Evolutionary conservation across 2,329 filamentous ascomycete species (phyloP), one percentile per base, ranked within the genome.

Genomic region (Colletotrichum paranaense): DNA sequence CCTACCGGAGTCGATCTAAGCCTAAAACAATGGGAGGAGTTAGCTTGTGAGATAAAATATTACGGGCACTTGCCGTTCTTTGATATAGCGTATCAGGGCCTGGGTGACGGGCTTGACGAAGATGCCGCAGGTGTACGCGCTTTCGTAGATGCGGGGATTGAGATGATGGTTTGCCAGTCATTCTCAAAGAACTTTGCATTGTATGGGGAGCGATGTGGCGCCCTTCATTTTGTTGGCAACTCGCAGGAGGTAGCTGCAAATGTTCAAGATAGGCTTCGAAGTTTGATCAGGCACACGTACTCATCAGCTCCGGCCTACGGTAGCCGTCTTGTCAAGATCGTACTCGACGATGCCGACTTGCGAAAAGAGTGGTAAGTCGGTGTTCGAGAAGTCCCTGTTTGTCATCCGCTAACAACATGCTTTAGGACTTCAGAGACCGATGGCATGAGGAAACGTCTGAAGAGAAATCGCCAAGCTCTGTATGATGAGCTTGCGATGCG

Each of bases 111-210:
- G 0, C 46, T 84, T 4, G 79, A 81, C 0, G 79, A 82, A 19
- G 82, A 83, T 57, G 79, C 79, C 3, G 80, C 76, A 30, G 76
- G 76, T 1, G 75, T 83, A 3, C 76, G 78, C 1, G 60, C 78
- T 67, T 80, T 79, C 53, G 75, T 71, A 56, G 72, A 70, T n/a
- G 62, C 62, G 14, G 78, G 78, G 4, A 72, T 80, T 26, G 81
- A 83, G 68, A 72, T 81, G 35, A 62, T 82, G 4, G 78, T 81
- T 5, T 80, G 78, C 56, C 82, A 84, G 75, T 82, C 81, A 0
- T 83, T 84, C 64, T 80, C 81, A n/a, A 84, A 84, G 76, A 83
- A 82, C 69, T 82, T 84, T 73, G 82, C 77, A 0, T 62, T 84
- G 1, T 83, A 83, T 60, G 81, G 82, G 1, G 81, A 84, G 75